phyloP scores from a whole-genome alignment of 1,139 yeast species.

The Saccharomyces hybrid region DNA sequence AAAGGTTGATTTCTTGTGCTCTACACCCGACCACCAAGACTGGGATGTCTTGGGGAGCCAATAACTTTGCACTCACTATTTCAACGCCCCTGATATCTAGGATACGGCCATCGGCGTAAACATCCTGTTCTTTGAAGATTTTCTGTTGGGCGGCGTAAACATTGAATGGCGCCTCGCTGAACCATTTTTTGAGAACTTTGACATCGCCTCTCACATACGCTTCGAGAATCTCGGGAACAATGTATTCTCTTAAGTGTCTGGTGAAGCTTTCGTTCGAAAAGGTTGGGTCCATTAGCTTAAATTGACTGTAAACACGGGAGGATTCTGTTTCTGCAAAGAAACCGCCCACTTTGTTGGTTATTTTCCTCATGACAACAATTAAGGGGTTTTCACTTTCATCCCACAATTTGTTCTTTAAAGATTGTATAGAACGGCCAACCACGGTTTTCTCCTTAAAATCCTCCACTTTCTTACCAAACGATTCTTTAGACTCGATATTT shows the following conservation, averaged over 20 bases:
- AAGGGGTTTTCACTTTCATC: constrained; percentile 95
- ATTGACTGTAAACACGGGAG: constrained; percentile 80
- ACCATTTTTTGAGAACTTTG: constrained; percentile 76
- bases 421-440: constrained; percentile 58
- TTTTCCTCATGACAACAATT: constrained; percentile 70
- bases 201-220: constrained; percentile 94
- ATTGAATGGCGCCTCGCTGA: constrained; percentile 93
- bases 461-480: constrained; percentile 62
- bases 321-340: constrained; percentile 94
- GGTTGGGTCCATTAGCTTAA: constrained; percentile 83
- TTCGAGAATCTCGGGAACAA: constrained; percentile 91
- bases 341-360: constrained; percentile 74
- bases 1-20: constrained; percentile 91
- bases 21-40: constrained; percentile 92
- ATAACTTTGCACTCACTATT: constrained; percentile 76
- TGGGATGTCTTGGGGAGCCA: constrained; percentile 90
- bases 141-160: constrained; percentile 93
- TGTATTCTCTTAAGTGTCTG: constrained; percentile 80
- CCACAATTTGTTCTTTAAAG: constrained; percentile 62
- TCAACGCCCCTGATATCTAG: constrained; percentile 95
- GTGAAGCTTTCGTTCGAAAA: constrained; percentile 78
- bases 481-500: constrained; percentile 67
- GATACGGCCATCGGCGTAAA: constrained; percentile 85
- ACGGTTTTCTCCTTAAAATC: constrained; percentile 61
- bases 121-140: constrained; percentile 84